phyloP scores from a whole-genome alignment of 2,329 filamentous ascomycete species.

The Incumbomyces delicatus region DNA sequence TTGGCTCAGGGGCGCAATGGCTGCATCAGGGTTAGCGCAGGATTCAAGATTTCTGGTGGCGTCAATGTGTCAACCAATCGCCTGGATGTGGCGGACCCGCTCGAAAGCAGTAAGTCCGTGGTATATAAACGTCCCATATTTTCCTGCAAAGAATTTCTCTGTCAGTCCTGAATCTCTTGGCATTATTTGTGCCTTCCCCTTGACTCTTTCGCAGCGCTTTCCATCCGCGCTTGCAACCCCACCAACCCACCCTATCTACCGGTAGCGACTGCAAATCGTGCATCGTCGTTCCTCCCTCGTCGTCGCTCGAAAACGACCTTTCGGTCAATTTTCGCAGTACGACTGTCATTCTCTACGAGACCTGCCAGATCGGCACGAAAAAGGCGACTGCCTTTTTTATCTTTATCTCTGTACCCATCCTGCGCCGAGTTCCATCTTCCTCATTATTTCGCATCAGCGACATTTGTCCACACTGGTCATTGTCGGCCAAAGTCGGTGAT shows the following conservation, averaged over 20 bases:
- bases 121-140: no score
- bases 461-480: constrained; percentile 2
- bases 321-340: neutral
- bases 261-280: neutral
- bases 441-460: constrained; percentile 1
- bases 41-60: no score
- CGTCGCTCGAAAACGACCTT: neutral
- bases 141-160: no score
- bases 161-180: no score
- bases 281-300: constrained; percentile 2
- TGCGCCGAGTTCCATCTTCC: neutral
- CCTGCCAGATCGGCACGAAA: neutral
- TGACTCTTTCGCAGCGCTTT: neutral
- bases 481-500: neutral
- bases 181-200: neutral
- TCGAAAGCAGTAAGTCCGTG: no score
- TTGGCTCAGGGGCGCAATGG: no score
- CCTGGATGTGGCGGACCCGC: no score
- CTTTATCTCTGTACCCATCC: neutral
- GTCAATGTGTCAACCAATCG: no score
- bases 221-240: constrained; percentile 2
- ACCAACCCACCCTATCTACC: neutral
- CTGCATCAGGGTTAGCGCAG: no score
- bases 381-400: constrained; percentile 4
- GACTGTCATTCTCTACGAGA: constrained; percentile 6